These are phyloP conservation scores for Nakaseomyces nivariensis DNA, from an alignment of 1,139 yeast species.

Conservation along the genomic window DNA sequence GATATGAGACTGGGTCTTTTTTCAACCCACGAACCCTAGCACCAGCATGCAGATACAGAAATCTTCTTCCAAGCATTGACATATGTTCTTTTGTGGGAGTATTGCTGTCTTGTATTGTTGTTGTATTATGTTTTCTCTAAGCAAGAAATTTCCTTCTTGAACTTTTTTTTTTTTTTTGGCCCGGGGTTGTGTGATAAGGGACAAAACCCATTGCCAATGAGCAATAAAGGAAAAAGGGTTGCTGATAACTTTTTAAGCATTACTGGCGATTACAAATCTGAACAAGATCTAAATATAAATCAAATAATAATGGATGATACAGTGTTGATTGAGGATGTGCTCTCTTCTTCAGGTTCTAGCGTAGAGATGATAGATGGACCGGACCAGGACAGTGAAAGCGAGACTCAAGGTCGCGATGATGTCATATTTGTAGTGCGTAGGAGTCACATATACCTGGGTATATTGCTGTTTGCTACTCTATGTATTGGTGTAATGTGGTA, in stretches of 20 bases:
- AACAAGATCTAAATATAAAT: no score
- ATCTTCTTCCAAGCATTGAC: slow-evolving; percentile 9
- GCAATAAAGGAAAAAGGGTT: no score
- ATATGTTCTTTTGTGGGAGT: not conserved
- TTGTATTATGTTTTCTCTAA: no score
- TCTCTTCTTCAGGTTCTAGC: not conserved
- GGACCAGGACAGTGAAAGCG: not conserved
- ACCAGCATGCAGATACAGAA: slow-evolving; percentile 40
- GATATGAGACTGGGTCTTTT: slow-evolving; percentile 61
- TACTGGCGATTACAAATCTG: no score
- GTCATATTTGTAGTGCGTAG: not conserved
- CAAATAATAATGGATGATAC: not conserved
- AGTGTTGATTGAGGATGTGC: not conserved
- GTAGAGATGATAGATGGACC: not conserved
- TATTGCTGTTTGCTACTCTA: no score
- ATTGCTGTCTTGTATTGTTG: no score
- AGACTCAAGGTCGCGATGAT: not conserved
- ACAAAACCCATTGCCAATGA: no score
- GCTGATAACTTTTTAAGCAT: no score
- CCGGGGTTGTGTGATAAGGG: no score
- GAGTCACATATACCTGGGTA: not conserved
- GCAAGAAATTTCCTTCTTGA: no score
- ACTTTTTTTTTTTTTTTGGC: no score
- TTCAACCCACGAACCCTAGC: slow-evolving; percentile 62
- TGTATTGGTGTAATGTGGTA: not conserved